Evolutionary conservation across 805 yeast species (phyloP), one percentile per base, ranked within the genome.

Genomic region (Scheffersomyces ergatensis): DNA sequence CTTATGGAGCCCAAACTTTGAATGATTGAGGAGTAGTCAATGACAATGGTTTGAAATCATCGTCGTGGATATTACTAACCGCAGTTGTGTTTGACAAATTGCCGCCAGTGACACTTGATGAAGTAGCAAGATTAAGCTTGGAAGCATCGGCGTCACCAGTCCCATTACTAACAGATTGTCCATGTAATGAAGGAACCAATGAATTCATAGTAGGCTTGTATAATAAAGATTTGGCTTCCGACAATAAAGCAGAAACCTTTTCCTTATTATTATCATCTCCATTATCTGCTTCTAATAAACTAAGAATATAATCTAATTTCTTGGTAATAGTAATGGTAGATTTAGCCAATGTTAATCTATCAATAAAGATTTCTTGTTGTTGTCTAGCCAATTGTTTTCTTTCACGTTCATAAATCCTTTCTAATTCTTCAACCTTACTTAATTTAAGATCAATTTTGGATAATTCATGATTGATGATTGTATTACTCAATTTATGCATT

Each of bases 361-460:
- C 89, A 36, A 83, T 58, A 47, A 83, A 77, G 5, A 82, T 55
- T 46, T 82, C 87, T 49, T 82, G 85, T 51, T 83, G 86, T 53
- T 80, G 83, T 44, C 72, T 76, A 23, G 76, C 74, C 34, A 85
- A 54, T 25, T 73, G 65, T 47, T 78, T 81, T 49, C 80, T 77
- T 53, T 85, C 89, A 27, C 76, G 62, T 50, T 83, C 89, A 41
- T 80, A 70, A 34, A 82, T 78, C 54, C 74, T 78, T 58, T 85
- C 93, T 35, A 85, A 65, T 38, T 76, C 77, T 30, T 71, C 74
- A 33, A 87, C 65, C 45, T 82, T 78, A 18, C 64, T 59, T 45
- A 85, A 52, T 62, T 86, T 86, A 45, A 83, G 50, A 44, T 84
- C 85, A 25, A 86, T 69, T 51, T 84, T 82, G 39, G 76, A 73